Conservation (phyloP, 108 stramenopile species). For the Nitzschia palea region DNA sequence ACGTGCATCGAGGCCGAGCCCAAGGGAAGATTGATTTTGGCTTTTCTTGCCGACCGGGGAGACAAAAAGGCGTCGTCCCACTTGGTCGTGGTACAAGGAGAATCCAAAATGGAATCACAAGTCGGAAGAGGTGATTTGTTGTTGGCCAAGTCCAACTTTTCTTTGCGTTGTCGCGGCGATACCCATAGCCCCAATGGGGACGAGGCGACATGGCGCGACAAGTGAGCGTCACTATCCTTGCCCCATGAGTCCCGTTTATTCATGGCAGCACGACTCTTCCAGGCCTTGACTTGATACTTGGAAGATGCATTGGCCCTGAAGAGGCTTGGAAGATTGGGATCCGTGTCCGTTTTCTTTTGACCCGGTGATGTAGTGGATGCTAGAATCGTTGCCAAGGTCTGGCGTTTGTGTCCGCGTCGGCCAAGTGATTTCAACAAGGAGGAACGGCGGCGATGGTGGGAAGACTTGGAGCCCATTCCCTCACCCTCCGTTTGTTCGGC, state of each 20-base stretch:
- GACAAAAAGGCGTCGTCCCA: conserved; percentile 1
- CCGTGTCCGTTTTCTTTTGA: neutral
- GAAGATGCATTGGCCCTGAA: neutral
- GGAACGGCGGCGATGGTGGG: too few relatives aligned
- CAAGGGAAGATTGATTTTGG: neutral
- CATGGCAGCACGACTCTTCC: conserved; percentile 1
- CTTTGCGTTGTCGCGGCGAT: neutral
- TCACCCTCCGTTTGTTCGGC: neutral
- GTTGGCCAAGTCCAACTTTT: neutral
- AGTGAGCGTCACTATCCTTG: too few relatives aligned
- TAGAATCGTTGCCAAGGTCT: neutral
- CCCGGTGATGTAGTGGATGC: neutral
- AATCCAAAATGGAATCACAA: neutral
- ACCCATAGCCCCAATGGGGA: neutral
- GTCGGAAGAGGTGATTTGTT: neutral
- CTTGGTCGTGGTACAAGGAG: neutral
- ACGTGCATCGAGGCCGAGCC: neutral
- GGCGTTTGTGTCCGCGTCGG: neutral
- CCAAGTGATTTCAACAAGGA: too few relatives aligned
- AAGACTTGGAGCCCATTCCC: too few relatives aligned
- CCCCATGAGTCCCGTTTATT: neutral
- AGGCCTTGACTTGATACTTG: conserved; percentile 8
- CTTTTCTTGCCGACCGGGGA: neutral
- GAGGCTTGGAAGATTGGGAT: neutral
- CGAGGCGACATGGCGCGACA: too few relatives aligned